Evolutionary conservation across 805 yeast species (phyloP), one percentile per base, ranked within the genome.

Genomic region (Schwanniomyces pseudopolymorphus): DNA sequence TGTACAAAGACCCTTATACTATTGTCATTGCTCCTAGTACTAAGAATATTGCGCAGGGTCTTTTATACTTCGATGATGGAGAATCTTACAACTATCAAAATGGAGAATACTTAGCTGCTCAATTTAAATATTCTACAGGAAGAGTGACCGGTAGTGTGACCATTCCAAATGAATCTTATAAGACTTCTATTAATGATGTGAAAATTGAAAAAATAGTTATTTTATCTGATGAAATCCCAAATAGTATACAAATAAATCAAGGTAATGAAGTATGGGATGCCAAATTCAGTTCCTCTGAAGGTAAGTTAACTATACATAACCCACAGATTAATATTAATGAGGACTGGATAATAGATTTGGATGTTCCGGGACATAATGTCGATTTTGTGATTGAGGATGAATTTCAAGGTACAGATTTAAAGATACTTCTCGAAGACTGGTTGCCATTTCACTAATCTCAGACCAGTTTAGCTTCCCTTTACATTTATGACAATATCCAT

Each of bases 61-160:
- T 67, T 14, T 61, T 91, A 26, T 91, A 90, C 61, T 64, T 86
- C 31, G 98, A 91, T 62, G 98, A 91, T 64, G 96, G 96, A 13
- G 87, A 84, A 54, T 74, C 91, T 0, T 87, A 77, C 54, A 78
- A 72, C 38, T 81, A 81, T 59, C 47, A 61, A 26, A 53, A 67
- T 1, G 86, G 85, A 5, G 83, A 80, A 22, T 84, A 51, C 56
- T 44, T 81, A 2, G 61, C 69, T 38, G 58, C 80, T 1, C 56
- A 69, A 1, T 73, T 87, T 27, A 52, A 52, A 2, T 69, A 74
- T 14, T 55, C 63, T 10, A 64, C 67, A 17, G 63, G 67, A n/a
- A 44, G 46, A 6, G 47, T 82, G 3, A 21, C 17, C 10, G 47
- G 47, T 6, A 21, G 11, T 2, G 53, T 54, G n/a, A 24, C 20